phyloP scores from a whole-genome alignment of 2,329 filamentous ascomycete genomes.

The Penicillium sp. region DNA sequence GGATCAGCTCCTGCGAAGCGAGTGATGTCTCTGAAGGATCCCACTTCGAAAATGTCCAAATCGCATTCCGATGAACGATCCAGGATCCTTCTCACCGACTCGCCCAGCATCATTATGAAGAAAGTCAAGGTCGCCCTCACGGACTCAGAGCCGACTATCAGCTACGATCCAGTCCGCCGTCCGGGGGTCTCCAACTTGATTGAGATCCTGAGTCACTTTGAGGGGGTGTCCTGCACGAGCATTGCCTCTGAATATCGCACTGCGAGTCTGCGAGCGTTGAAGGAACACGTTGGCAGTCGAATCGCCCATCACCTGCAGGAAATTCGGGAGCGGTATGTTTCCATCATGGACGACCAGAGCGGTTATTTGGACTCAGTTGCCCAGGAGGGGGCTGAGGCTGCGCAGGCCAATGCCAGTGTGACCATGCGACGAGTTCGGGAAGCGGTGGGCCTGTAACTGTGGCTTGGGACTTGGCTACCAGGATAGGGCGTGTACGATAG shows the following conservation, averaged over 20 bases:
- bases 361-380: constrained; percentile 30
- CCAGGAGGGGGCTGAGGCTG: constrained; percentile 28
- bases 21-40: constrained; percentile 82
- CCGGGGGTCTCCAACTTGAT: constrained; percentile 87
- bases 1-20: constrained; percentile 66
- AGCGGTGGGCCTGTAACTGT: constrained; percentile 29
- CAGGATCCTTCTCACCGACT: constrained; percentile 76
- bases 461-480: neutral
- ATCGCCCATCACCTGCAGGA: constrained; percentile 28
- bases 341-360: constrained; percentile 26
- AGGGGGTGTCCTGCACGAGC: constrained; percentile 41
- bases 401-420: constrained; percentile 28
- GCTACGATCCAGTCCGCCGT: constrained; percentile 63
- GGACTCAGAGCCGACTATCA: constrained; percentile 62
- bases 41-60: constrained; percentile 88
- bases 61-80: constrained; percentile 67
- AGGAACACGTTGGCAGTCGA: constrained; percentile 55
- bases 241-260: constrained; percentile 45
- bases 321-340: constrained; percentile 33
- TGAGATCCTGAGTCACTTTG: constrained; percentile 69
- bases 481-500: constrained; percentile 1
- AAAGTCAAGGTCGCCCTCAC: constrained; percentile 74
- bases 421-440: constrained; percentile 32
- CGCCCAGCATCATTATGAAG: constrained; percentile 54
- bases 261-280: constrained; percentile 55